Base-by-base conservation (phyloP, 306 rosid species). In the Nissolia schottii region DNA sequence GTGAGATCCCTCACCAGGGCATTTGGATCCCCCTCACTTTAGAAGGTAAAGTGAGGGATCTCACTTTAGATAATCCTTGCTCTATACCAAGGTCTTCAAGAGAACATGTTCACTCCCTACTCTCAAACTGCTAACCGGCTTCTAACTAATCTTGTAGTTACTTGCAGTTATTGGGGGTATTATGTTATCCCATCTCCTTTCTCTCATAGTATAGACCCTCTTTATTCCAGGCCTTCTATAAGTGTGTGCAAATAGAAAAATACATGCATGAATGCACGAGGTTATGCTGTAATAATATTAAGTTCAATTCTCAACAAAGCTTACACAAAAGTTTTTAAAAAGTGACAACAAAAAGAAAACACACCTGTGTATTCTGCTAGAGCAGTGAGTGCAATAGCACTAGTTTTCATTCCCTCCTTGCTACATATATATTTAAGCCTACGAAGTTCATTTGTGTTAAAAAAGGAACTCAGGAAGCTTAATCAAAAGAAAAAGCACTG, bases 401-500 rank as follows among this genome's bases (percentile, higher is more conserved):
- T 87, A 29, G 86, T 80, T 87, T 87, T 91, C 91, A 88, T 85
- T 35, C 91, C 94, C 83, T 93, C 98, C 84, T 86, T 91, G 86
- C 83, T 89, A 72, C 98, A 93, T 78, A 93, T 89, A 84, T 91
- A 86, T 74, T 86, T 93, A 43, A 93, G 84, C 89, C 98, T 93
- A 71, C 53, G 77, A 71, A 40, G 31, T 63, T 22, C 55, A 63
- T 67, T 49, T 53, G 37, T 6, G 38, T 41, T 55, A 37, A 29
- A 59, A 45, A 38, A 49, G 62, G 55, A 49, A 50, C 19, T 19
- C 6, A 35, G 13, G 16, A 64, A 82, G 77, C 75, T 67, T 20
- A 23, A 64, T 51, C 27, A 43, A 55, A 46, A 55, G 32, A 61
- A 58, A 64, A 48, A 40, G 12, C 32, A 54, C 37, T 22, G n/a